These are phyloP conservation scores for Pilaira anomala DNA, from an alignment of 192 early-diverging fungal species.

Conservation along the genomic window DNA sequence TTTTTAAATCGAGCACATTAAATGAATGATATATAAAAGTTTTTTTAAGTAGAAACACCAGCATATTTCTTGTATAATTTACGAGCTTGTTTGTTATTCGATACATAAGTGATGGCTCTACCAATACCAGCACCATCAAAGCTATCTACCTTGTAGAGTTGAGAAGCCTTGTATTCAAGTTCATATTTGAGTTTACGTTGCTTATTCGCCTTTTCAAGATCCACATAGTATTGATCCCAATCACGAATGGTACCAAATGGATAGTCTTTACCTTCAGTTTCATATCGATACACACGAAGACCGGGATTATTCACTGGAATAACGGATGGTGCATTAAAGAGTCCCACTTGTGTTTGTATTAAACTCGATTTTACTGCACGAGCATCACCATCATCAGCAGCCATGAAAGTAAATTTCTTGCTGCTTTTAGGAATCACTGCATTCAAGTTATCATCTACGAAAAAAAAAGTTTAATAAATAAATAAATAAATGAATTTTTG, in stretches of 20 bases:
- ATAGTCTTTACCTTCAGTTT: constrained; percentile 8
- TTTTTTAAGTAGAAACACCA: neutral
- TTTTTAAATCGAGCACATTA: too few relatives aligned
- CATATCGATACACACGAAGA: constrained; percentile 40
- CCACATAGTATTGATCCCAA: constrained; percentile 29
- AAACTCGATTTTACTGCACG: neutral
- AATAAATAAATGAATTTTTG: neutral
- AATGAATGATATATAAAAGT: too few relatives aligned
- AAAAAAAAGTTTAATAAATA: neutral
- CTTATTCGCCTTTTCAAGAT: constrained; percentile 12
- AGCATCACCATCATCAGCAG: neutral
- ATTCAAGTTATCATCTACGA: constrained; percentile 20
- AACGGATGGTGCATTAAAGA: constrained; percentile 43
- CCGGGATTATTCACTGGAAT: constrained; percentile 39
- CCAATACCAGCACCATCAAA: constrained; percentile 9
- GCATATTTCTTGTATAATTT: neutral
- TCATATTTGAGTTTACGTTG: constrained; percentile 5
- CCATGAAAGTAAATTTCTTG: neutral
- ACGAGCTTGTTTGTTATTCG: neutral
- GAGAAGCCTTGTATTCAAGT: constrained; percentile 24
- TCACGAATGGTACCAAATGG: constrained; percentile 14
- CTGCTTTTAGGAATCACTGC: neutral
- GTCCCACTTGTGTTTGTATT: neutral
- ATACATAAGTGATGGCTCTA: neutral
- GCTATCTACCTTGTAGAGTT: constrained; percentile 10